Percentiles rank a stretch among this genome's conserved stretches.
These are phyloP conservation scores for Yamadazyma taylorii DNA, from an alignment of 1,139 yeast genomes.

Conservation along the genomic window DNA sequence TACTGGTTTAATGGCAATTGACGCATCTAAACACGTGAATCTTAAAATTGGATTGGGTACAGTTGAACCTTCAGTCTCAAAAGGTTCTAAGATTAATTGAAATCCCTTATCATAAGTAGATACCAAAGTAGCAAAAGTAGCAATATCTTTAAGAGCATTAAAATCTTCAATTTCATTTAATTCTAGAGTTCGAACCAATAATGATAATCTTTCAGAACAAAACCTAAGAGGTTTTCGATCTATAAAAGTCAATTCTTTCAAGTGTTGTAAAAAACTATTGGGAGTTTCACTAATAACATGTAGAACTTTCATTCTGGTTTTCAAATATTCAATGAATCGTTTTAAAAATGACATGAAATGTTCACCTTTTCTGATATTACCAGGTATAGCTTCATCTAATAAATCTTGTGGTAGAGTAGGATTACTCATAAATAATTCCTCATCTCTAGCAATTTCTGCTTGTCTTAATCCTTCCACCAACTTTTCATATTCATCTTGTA, in stretches of 20 bases:
- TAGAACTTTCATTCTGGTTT: slow-evolving; percentile 94
- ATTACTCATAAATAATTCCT: slow-evolving; percentile 81
- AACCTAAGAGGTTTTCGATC: slow-evolving; percentile 88
- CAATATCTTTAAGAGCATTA: slow-evolving; percentile 89
- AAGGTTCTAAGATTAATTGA: slow-evolving; percentile 88
- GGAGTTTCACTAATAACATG: slow-evolving; percentile 98
- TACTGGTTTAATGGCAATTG: slow-evolving; percentile 95
- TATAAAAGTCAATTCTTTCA: slow-evolving; percentile 89
- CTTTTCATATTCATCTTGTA: slow-evolving; percentile 88
- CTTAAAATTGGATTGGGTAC: slow-evolving; percentile 97
- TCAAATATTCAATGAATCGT: slow-evolving; percentile 88
- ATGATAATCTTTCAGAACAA: slow-evolving; percentile 87
- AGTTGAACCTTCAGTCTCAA: slow-evolving; percentile 94
- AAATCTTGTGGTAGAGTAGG: slow-evolving; percentile 87
- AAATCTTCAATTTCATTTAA: slow-evolving; percentile 88
- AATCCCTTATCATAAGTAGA: slow-evolving; percentile 95
- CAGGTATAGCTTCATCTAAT: slow-evolving; percentile 92
- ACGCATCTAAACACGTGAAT: slow-evolving; percentile 94
- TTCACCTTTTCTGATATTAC: slow-evolving; percentile 91
- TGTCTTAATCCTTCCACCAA: slow-evolving; percentile 86
- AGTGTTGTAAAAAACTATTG: slow-evolving; percentile 83
- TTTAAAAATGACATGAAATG: slow-evolving; percentile 92
- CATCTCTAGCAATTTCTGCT: slow-evolving; percentile 70
- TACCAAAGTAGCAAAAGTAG: slow-evolving; percentile 93
- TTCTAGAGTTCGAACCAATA: slow-evolving; percentile 86